These are phyloP conservation scores for Immersiella caudata DNA, from an alignment of 495 filamentous ascomycete species.

Conservation along the genomic window DNA sequence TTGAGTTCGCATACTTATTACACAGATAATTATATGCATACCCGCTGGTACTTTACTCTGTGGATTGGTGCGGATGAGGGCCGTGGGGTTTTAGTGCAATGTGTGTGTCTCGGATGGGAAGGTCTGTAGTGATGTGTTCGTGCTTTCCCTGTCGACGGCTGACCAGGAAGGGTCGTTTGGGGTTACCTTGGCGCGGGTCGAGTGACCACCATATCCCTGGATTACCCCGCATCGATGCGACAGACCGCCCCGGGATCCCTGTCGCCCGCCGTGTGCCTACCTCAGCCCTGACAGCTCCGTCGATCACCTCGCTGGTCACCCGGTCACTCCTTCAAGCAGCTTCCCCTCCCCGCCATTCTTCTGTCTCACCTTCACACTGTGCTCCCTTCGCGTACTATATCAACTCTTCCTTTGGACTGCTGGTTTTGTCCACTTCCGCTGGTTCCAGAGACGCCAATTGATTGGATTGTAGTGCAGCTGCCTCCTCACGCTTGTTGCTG, in stretches of 20 bases:
- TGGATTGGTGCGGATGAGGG: background rate
- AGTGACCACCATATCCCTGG: background rate
- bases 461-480: background rate
- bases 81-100: background rate
- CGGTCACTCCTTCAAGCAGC: background rate
- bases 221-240: background rate
- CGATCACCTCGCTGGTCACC: background rate
- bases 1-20: background rate
- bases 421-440: background rate
- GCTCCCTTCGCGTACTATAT: background rate
- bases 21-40: background rate
- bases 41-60: background rate
- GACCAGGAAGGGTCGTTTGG: background rate
- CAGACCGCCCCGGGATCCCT: background rate
- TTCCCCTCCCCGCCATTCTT: background rate
- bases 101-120: background rate
- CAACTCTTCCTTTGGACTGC: background rate
- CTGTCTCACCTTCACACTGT: background rate
- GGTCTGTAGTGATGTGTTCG: background rate
- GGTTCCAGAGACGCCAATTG: background rate
- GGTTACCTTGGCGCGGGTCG: background rate
- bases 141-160: background rate
- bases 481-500: background rate
- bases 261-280: background rate
- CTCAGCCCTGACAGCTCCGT: background rate